Evolutionary conservation across 352 stramenopile genomes (phyloP), one percentile per base, ranked within the genome.

Genomic region (Phytophthora sp.): DNA sequence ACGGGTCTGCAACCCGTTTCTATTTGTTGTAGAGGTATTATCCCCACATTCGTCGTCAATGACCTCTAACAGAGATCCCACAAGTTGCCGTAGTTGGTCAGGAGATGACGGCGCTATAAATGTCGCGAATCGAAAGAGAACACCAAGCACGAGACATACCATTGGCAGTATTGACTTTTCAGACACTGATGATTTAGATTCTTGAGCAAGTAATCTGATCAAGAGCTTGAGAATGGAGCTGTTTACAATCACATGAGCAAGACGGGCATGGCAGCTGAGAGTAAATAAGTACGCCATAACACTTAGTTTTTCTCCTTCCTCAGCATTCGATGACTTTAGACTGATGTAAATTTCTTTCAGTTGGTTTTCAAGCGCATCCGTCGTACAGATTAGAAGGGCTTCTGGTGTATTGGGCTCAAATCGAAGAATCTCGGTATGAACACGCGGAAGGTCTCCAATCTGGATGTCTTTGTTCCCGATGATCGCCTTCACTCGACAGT

Each of bases 181-280:
- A 18, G 70, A 55, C 21, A 26, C 6, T 12, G 32, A 6, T 17
- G 42, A 18, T 24, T 35, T 54, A 23, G 55, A 43, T 66, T 79
- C 74, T 20, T 80, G 59, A 30, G 54, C 31, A 12, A 92, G 39
- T 44, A 91, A 67, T 43, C 77, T 84, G 32, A 82, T 77, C 21
- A 93, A 48, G 28, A 94, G 62, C 4, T 69, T 72, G 13, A 94
- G 52, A 24, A 95, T 78, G 0, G 85, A 92, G 66, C 82, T 92
- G 57, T 95, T 95, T 12, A 91, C 79, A 49, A 95, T 88, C 38
- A 94, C 78, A 43, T 92, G 91, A 0, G 87, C 83, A 15, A 94
- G 58, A 53, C 84, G 81, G 2, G 70, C 67, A 20, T 87, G 64
- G 1, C 66, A 70, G 21, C 69, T 91, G 10, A 88, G 68, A 18